Evolutionary conservation across 805 yeast genomes (phyloP), one percentile per base, ranked within the genome.

Genomic region (Sugiyamaella smithiae): DNA sequence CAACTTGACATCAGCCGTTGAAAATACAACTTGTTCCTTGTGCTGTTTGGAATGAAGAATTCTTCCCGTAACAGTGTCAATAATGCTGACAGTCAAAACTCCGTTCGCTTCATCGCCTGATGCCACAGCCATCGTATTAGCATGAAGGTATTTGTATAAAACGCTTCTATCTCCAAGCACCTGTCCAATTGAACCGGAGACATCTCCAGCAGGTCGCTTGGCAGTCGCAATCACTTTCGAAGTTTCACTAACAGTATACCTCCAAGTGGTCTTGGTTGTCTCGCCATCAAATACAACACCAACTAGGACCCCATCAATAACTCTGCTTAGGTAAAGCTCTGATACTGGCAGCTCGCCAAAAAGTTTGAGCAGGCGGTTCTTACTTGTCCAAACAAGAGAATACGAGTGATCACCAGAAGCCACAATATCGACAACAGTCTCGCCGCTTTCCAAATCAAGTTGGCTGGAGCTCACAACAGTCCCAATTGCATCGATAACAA

Each of bases 121-220:
- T 2, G 82, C 75, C 17, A 81, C 71, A 1, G 80, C 74, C 1
- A 84, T 71, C 17, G 78, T 51, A 58, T 86, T 80, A 17, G 95
- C 95, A 59, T 85, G 75, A 51, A 90, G 67, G 63, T 85, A 90
- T 66, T 91, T 93, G 76, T 90, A 88, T 33, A 88, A 67, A 1
- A 88, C 91, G 1, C 82, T 72, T 61, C 88, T 76, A 57, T 85
- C 82, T 17, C 84, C 82, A 24, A 85, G 67, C 0, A 85, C 78
- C 22, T 78, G 74, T 6, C 95, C 97, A 42, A 83, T 63, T 11
- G 84, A 82, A 0, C 84, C 80, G 3, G 75, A 68, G 9, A 62
- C 57, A 16, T 70, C 76, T 11, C 62, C 63, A 2, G 68, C 66
- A 40, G 69, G 70, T 48, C 79, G 72, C 1, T 63, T 36, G 0